Evolutionary conservation across 179 eudicot genomes (phyloP), one percentile per base, ranked within the genome.

Genomic region (Camellia oleifera): DNA sequence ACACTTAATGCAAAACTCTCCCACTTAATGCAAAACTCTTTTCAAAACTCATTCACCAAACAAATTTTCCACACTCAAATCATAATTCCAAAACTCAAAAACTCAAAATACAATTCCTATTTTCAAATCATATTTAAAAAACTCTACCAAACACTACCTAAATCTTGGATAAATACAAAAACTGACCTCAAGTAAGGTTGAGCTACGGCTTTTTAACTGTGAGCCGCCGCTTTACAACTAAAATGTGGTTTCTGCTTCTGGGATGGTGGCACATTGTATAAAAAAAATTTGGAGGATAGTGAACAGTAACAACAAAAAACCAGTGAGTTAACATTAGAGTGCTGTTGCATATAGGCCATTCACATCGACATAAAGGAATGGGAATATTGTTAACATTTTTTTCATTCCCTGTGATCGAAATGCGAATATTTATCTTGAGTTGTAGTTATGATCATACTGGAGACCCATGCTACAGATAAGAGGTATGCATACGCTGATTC

Each of bases 401-500:
- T 64, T 56, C 60, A 56, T 56, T 12, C 3, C 60, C 14, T 0
- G 14, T 56, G 60, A 56, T 56, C 13, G 2, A 56, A 13, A 56
- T 56, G 60, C 60, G 12, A 10, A 10, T 56, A n/a, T 13, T 61
- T 15, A 61, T 61, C 64, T 61, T 83, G 32, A 0, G 0, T 14
- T 79, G 57, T 50, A 4, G 12, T 57, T 64, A 44, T 84, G 82
- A 80, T 84, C 61, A 64, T 81, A 56, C 56, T 72, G 52, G 70
- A 42, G 45, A 20, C 69, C 66, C 32, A 40, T 85, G 74, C 78
- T 83, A 76, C 90, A 92, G 97, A 92, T 92, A 75, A 87, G 97
- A 85, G 97, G 95, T 53, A 92, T 90, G 93, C 94, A 91, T 79
- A 92, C 97, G 23, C 81, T 92, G 78, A 92, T 92, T 82, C 92